A percentile compares a stretch with the other conserved stretches of the same genome.
Conservation (phyloP, 208 protist genomes). For the Leishmania major region DNA sequence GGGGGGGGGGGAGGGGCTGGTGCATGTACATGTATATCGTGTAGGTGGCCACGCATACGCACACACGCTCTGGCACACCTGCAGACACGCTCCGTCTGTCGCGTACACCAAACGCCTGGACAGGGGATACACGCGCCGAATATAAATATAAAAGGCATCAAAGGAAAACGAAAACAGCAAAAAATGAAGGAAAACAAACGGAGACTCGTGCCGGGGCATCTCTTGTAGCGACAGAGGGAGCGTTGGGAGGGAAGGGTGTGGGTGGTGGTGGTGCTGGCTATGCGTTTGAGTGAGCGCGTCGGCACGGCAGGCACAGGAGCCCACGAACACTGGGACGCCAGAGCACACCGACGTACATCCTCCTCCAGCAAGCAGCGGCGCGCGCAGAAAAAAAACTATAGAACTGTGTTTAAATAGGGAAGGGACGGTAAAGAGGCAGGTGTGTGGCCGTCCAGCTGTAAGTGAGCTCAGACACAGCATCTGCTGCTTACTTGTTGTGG, state of each 20-base stretch:
- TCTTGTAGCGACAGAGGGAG: background rate
- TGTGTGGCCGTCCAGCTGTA: background rate
- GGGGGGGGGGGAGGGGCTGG: background rate
- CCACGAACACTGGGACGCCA: background rate
- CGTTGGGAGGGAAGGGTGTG: too few relatives aligned
- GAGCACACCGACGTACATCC: background rate
- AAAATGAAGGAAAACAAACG: background rate
- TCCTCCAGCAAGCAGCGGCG: background rate
- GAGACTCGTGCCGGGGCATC: background rate
- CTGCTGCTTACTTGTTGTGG: too few relatives aligned
- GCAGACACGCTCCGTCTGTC: background rate
- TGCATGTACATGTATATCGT: background rate
- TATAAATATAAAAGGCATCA: background rate
- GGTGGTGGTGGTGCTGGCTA: background rate
- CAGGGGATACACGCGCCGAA: background rate
- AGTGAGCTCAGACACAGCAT: too few relatives aligned
- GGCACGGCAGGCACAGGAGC: background rate
- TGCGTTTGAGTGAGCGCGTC: background rate
- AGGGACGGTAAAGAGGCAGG: background rate
- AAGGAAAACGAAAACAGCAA: background rate
- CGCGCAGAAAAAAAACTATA: background rate
- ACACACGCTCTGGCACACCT: background rate
- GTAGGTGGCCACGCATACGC: too few relatives aligned
- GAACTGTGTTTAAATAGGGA: background rate
- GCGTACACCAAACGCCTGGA: background rate